Evolutionary conservation across 345 rosid genomes (phyloP).

Genomic region (Angophora floribunda): DNA sequence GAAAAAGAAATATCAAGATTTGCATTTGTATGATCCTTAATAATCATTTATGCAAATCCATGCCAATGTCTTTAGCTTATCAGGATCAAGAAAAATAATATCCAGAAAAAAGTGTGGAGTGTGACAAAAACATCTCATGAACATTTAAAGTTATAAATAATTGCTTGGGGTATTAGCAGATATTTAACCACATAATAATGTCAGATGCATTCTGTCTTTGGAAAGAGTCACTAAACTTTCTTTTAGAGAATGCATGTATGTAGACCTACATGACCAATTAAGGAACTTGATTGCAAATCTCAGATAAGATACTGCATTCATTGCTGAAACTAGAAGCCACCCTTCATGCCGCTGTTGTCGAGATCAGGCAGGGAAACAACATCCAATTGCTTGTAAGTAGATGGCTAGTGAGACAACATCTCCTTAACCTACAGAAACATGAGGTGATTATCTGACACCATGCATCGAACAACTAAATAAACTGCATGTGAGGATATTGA

Average conservation of each 20-base stretch:
- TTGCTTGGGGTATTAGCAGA: not conserved
- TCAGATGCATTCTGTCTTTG: not conserved
- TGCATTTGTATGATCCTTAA: not conserved
- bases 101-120: not conserved
- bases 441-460: not conserved
- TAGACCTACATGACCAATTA: not conserved
- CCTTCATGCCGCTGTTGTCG: constrained; percentile 35
- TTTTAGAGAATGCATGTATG: not conserved
- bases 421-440: not conserved
- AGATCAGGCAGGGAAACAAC: constrained; percentile 22
- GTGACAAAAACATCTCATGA: not conserved
- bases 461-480: not conserved
- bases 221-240: not conserved
- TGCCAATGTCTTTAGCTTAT: not conserved
- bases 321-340: constrained; percentile 37
- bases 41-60: not conserved
- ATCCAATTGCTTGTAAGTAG: too few relatives aligned
- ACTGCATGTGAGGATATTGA: not conserved
- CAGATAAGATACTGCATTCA: constrained; percentile 16
- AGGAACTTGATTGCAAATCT: not conserved
- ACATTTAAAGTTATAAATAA: not conserved
- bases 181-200: not conserved
- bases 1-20: not conserved
- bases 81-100: not conserved
- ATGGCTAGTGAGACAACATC: constrained; percentile 3